Evolutionary conservation across 1,284 basidiomycete species (phyloP).

Genomic region (Inonotus hispidus): DNA sequence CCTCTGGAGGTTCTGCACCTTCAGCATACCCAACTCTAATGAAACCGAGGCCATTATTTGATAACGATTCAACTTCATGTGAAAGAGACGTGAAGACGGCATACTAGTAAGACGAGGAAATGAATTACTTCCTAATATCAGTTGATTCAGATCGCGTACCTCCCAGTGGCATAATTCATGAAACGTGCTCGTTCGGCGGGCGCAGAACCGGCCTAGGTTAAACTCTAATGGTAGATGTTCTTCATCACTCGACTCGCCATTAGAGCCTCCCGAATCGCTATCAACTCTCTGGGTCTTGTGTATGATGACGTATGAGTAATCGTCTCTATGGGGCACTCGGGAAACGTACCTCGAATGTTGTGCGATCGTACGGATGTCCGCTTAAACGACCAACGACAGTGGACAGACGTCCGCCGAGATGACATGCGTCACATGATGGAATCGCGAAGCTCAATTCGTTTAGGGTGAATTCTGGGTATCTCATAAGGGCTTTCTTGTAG

Average conservation of each 20-base stretch:
- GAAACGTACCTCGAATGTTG: constrained; percentile 48
- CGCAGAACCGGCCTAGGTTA: constrained; percentile 73
- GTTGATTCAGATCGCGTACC: constrained; percentile 36
- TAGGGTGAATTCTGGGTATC: constrained; percentile 58
- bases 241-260: constrained; percentile 30
- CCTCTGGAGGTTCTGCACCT: constrained; percentile 51
- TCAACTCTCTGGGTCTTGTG: constrained; percentile 20
- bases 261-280: constrained; percentile 23
- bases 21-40: constrained; percentile 51
- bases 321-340: background rate
- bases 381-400: constrained; percentile 51
- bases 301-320: background rate
- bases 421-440: constrained; percentile 73
- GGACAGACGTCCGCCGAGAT: constrained; percentile 60
- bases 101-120: constrained; percentile 36
- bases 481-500: constrained; percentile 61
- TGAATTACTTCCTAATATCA: background rate
- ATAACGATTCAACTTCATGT: constrained; percentile 50
- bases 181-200: constrained; percentile 58
- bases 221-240: constrained; percentile 32
- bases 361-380: constrained; percentile 53
- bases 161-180: constrained; percentile 84
- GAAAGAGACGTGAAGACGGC: constrained; percentile 50
- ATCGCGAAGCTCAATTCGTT: constrained; percentile 48
- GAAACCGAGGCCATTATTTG: constrained; percentile 37